phyloP scores from a whole-genome alignment of 306 rosid species.

The Parietaria judaica region DNA sequence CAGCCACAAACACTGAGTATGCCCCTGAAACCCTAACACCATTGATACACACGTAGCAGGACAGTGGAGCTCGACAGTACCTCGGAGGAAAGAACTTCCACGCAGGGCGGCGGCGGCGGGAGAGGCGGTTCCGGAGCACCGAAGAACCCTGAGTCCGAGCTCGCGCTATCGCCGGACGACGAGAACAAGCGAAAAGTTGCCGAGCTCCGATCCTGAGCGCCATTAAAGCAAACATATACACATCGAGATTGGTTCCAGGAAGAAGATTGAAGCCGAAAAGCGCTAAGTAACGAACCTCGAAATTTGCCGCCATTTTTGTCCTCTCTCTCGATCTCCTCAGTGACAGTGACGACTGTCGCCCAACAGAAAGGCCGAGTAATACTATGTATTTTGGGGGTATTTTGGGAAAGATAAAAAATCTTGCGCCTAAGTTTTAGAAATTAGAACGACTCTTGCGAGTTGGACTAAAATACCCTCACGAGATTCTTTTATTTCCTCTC shows the following conservation, averaged over 20 bases:
- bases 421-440: no score
- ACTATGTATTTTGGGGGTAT: no score
- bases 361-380: no score
- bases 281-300: background rate
- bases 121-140: slow-evolving; percentile 37
- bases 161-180: slow-evolving; percentile 24
- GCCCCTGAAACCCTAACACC: background rate
- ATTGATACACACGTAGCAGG: background rate
- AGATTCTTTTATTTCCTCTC: no score
- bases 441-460: no score
- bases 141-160: slow-evolving; percentile 38
- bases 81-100: slow-evolving; percentile 66
- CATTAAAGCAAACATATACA: background rate
- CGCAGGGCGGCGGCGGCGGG: slow-evolving; percentile 58
- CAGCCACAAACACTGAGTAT: background rate
- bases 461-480: no score
- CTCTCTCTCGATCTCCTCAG: background rate
- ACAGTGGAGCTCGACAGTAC: slow-evolving; percentile 18
- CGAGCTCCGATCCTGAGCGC: slow-evolving; percentile 32
- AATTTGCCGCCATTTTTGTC: slow-evolving; percentile 2
- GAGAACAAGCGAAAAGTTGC: slow-evolving; percentile 53
- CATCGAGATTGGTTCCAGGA: background rate
- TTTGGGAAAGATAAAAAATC: no score
- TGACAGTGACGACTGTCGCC: no score
- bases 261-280: background rate